These are phyloP conservation scores for Amanita exitialis DNA, from an alignment of 768 basidiomycete species.

Conservation along the genomic window DNA sequence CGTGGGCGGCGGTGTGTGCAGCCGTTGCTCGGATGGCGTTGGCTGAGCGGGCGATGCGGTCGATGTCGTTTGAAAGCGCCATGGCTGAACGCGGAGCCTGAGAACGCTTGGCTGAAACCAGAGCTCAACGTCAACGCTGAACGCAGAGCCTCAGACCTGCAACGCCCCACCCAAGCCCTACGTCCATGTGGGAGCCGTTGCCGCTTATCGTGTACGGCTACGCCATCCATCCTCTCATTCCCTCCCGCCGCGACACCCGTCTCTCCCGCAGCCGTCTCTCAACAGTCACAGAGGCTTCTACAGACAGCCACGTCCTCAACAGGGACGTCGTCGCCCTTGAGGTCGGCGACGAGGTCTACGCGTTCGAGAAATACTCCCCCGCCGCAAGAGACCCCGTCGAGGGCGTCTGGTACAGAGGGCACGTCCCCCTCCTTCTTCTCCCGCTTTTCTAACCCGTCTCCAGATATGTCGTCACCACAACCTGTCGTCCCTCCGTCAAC, in stretches of 20 bases:
- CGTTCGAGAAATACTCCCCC: conserved; percentile 86
- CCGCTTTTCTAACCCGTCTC: conserved; percentile 5
- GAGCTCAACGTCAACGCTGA: too few relatives aligned
- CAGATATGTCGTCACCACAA: conserved; percentile 83
- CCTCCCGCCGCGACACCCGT: conserved; percentile 65
- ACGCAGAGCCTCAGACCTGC: too few relatives aligned
- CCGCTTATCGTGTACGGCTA: conserved; percentile 83
- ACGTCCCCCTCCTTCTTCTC: conserved; percentile 18
- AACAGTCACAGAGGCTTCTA: conserved; percentile 51
- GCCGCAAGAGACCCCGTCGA: conserved; percentile 58
- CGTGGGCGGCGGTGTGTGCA: conserved; percentile 16
- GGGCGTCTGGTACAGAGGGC: conserved; percentile 92
- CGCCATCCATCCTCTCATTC: conserved; percentile 75
- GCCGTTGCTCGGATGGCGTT: conserved; percentile 41
- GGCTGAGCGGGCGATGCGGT: conserved; percentile 48
- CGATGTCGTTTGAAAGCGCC: conserved; percentile 57
- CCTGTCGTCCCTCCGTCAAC: conserved; percentile 59
- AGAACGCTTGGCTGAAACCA: background rate
- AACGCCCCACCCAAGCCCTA: too few relatives aligned
- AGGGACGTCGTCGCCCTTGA: conserved; percentile 80
- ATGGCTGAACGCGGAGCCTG: conserved; percentile 18
- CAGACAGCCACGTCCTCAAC: conserved; percentile 54
- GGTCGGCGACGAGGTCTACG: conserved; percentile 95
- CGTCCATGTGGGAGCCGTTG: conserved; percentile 46
- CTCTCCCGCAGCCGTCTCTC: conserved; percentile 46